Base-by-base conservation (phyloP, 2,329 filamentous ascomycete genomes). In the Aspergillus unguis region DNA sequence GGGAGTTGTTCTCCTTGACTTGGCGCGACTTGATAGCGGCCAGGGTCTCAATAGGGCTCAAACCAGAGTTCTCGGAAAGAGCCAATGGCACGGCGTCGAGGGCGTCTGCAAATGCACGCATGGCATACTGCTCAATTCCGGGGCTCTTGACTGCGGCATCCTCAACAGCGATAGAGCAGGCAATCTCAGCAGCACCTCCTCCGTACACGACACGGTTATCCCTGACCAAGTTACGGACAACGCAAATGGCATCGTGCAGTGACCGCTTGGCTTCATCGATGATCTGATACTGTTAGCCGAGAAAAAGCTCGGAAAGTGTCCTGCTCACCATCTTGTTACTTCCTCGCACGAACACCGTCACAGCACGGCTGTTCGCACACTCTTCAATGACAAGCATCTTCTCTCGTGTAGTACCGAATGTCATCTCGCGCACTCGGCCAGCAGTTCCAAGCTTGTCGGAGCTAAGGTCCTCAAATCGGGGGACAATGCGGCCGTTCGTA, bases 361-460 rank as follows among this genome's bases (percentile, higher is more conserved):
- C 95, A 41, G 94, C 94, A 65, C 94, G 82, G 53, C 90, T 96
- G 78, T 99, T 99, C 67, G 95, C 94, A 70, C 94, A 99, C 76
- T 99, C 94, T 77, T 99, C 95, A 65, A 99, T 99, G 52, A 99
- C 90, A 64, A 99, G 80, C 94, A 99, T 99, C 84, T 99, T 97
- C 76, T 99, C 94, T 68, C 94, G 84, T 40, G 94, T 99, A 1
- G 94, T 99, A 65, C 94, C 94, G 67, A 99, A 99, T 28, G 85
- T 88, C 87, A 99, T 91, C 75, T 99, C 92, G 60, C 91, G 83
- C 54, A 99, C 94, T 44, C 95, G 76, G 54, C 94, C 94, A 25
- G 94, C 94, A 26, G 78, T 86, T 58, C 94, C 94, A 42, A 99
- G 84, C 81, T 99, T 99, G 69, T 91, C 89, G 5, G 89, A 75